phyloP scores from a whole-genome alignment of 306 rosid species.

The Cicer pinnatifidum region DNA sequence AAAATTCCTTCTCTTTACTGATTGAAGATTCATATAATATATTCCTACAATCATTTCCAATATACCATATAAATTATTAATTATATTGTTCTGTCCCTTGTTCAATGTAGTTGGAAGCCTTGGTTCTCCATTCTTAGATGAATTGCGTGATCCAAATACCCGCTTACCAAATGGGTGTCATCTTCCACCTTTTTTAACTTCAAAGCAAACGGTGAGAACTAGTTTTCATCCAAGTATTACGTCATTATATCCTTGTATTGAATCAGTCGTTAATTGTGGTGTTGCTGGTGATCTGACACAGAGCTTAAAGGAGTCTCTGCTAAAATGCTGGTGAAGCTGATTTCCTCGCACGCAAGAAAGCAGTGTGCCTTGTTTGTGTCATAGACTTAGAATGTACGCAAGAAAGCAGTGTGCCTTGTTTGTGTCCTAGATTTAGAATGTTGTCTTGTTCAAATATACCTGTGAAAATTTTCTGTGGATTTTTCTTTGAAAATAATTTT shows the following conservation, averaged over 20 bases:
- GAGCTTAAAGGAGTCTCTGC: slow-evolving; percentile 77
- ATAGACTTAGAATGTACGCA: slow-evolving; percentile 53
- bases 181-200: slow-evolving; percentile 87
- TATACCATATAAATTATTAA: slow-evolving; percentile 14
- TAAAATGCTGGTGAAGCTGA: slow-evolving; percentile 71
- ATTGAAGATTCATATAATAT: neutral
- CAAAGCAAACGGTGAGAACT: slow-evolving; percentile 66
- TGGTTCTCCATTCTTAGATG: slow-evolving; percentile 81
- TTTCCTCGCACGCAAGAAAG: slow-evolving; percentile 79
- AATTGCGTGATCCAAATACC: slow-evolving; percentile 77
- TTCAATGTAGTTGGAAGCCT: slow-evolving; percentile 71
- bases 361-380: slow-evolving; percentile 67
- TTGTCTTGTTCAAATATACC: neutral
- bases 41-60: neutral
- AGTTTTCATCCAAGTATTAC: neutral
- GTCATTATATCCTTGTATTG: neutral
- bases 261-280: slow-evolving; percentile 10
- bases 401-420: slow-evolving; percentile 72
- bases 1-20: neutral
- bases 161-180: slow-evolving; percentile 80
- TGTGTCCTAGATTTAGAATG: slow-evolving; percentile 49
- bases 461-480: no score
- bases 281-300: slow-evolving; percentile 48
- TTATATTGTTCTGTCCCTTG: slow-evolving; percentile 5
- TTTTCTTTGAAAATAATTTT: no score